Percentiles rank a stretch among this genome's conserved stretches.
Conservation (phyloP, 2,329 filamentous ascomycete species). For the Fusarium sp. region DNA sequence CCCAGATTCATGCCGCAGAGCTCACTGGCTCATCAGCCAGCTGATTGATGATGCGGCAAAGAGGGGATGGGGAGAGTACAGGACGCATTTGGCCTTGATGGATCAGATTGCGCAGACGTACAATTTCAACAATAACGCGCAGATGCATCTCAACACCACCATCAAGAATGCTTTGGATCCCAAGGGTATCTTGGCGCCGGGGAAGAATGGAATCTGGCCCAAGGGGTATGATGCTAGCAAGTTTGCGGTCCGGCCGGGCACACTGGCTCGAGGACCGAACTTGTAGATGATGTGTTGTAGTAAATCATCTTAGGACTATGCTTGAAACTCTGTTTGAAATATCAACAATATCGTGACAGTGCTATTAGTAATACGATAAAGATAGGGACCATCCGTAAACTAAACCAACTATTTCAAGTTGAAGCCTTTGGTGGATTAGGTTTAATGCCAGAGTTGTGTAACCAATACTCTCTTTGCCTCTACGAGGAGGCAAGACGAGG, state of each 20-base stretch:
- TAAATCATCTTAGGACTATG: background rate
- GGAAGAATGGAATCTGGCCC: slow-evolving; percentile 31
- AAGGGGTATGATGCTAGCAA: background rate
- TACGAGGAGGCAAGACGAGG: background rate
- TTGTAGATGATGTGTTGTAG: background rate
- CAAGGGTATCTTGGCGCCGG: slow-evolving; percentile 30
- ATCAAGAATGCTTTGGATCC: slow-evolving; percentile 31
- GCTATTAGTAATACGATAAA: background rate
- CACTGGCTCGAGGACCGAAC: background rate
- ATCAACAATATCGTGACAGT: background rate
- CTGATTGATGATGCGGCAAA: slow-evolving; percentile 26
- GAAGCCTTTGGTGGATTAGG: background rate
- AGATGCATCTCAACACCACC: slow-evolving; percentile 15
- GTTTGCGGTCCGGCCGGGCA: background rate
- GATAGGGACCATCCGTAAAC: background rate
- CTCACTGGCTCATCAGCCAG: slow-evolving; percentile 11
- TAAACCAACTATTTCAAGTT: background rate
- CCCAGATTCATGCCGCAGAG: slow-evolving; percentile 19
- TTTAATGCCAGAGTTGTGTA: background rate
- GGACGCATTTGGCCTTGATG: slow-evolving; percentile 29
- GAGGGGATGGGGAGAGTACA: slow-evolving; percentile 32
- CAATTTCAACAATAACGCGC: slow-evolving; percentile 27
- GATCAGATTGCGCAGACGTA: slow-evolving; percentile 34
- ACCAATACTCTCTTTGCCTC: background rate
- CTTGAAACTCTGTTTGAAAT: background rate